A percentile compares a stretch with the other conserved stretches of the same genome.
phyloP scores from a whole-genome alignment of 352 stramenopile species.

The Phytophthora boehmeriae region DNA sequence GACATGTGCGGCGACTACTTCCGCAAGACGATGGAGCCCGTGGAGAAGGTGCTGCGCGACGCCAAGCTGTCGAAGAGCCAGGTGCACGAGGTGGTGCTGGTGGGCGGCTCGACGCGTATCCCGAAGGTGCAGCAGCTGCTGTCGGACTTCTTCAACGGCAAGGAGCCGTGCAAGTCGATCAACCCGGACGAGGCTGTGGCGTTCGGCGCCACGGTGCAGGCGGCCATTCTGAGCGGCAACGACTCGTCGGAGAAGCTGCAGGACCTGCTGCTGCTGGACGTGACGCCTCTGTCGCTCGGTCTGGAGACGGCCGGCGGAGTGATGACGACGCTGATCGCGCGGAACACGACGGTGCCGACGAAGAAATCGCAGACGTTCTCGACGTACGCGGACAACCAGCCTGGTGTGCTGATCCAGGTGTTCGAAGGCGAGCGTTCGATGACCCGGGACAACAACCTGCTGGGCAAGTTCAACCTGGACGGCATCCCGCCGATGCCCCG shows the following conservation, averaged over 20 bases:
- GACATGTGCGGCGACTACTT: slow-evolving; percentile 92
- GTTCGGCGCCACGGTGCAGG: slow-evolving; percentile 79
- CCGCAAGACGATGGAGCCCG: slow-evolving; percentile 88
- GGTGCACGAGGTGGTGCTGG: slow-evolving; percentile 81
- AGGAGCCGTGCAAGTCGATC: slow-evolving; percentile 81
- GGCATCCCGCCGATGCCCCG: slow-evolving; percentile 89
- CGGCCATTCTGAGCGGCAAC: slow-evolving; percentile 63
- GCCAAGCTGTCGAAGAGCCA: slow-evolving; percentile 89
- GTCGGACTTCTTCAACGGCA: slow-evolving; percentile 68
- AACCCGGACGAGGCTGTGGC: slow-evolving; percentile 85
- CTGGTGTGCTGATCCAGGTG: slow-evolving; percentile 87
- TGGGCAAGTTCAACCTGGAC: slow-evolving; percentile 90
- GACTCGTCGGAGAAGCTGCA: slow-evolving; percentile 86
- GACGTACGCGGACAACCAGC: slow-evolving; percentile 90
- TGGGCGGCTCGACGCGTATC: slow-evolving; percentile 82
- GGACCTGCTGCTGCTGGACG: slow-evolving; percentile 89
- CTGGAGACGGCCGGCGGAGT: slow-evolving; percentile 88
- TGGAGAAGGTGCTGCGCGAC: slow-evolving; percentile 90
- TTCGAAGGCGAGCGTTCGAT: slow-evolving; percentile 94
- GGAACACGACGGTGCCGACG: slow-evolving; percentile 87
- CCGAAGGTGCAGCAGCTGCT: slow-evolving; percentile 71
- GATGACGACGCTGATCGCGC: slow-evolving; percentile 88
- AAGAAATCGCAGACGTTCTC: slow-evolving; percentile 91
- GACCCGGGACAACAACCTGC: slow-evolving; percentile 93
- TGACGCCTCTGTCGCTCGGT: slow-evolving; percentile 86